Conservation (phyloP, 805 yeast species). For the Kluyveromyces dobzhanskii region DNA sequence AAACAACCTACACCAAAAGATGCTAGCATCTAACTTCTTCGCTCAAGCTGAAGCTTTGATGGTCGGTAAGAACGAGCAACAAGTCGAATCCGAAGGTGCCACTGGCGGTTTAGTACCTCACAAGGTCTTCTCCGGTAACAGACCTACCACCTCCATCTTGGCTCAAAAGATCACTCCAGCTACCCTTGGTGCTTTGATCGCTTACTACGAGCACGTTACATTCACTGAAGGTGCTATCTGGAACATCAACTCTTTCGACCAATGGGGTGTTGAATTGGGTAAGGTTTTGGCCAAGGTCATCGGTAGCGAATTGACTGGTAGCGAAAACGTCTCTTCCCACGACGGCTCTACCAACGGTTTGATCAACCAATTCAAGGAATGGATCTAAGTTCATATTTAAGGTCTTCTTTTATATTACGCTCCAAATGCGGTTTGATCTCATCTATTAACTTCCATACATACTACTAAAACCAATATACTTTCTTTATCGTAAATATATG, state of each 20-base stretch:
- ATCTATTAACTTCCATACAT: too few relatives aligned
- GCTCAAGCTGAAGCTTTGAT: constrained; percentile 98
- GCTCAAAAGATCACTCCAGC: constrained; percentile 97
- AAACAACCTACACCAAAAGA: constrained; percentile 86
- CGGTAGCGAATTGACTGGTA: constrained; percentile 74
- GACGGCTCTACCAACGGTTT: constrained; percentile 88
- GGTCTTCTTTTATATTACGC: not conserved
- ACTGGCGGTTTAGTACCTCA: constrained; percentile 84
- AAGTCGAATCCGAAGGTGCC: constrained; percentile 85
- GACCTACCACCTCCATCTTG: constrained; percentile 96
- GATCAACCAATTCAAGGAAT: constrained; percentile 90
- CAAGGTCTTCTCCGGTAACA: constrained; percentile 94
- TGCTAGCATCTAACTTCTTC: constrained; percentile 98
- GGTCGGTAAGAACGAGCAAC: constrained; percentile 84
- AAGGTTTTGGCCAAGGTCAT: constrained; percentile 95
- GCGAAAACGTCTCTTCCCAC: constrained; percentile 51
- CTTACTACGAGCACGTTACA: constrained; percentile 95
- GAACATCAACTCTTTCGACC: constrained; percentile 99
- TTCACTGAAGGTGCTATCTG: constrained; percentile 98
- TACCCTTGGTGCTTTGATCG: constrained; percentile 89
- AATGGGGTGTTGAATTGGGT: constrained; percentile 99
- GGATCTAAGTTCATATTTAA: constrained; percentile 37
- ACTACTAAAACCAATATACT: too few relatives aligned
- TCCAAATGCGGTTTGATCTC: too few relatives aligned
- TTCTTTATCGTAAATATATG: too few relatives aligned